A percentile compares a stretch with the other conserved stretches of the same genome.
These are phyloP conservation scores for Juglanconis sp. DNA, from an alignment of 2,329 filamentous ascomycete species.

Conservation along the genomic window DNA sequence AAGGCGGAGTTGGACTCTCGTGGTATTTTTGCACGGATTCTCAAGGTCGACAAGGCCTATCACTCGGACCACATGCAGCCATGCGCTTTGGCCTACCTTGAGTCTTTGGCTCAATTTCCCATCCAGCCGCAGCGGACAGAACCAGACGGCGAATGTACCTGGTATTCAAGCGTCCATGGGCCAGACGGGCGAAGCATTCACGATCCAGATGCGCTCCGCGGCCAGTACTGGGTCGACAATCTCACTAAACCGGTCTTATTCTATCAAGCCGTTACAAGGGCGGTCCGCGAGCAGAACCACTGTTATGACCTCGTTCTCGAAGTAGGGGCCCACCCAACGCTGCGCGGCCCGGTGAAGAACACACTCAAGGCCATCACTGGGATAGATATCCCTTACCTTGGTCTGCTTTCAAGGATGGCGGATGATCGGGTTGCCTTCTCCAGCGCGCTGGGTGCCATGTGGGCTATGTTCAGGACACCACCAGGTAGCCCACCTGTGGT, in stretches of 20 bases:
- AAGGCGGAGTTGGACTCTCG: conserved; percentile 22
- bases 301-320: conserved; percentile 23
- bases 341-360: conserved; percentile 35
- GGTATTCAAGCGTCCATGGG: conserved; percentile 24
- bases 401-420: conserved; percentile 18
- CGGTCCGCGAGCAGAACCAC: conserved; percentile 7
- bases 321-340: conserved; percentile 34
- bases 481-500: no score
- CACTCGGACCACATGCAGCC: conserved; percentile 36
- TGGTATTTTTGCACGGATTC: conserved; percentile 26
- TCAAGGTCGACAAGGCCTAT: conserved; percentile 38
- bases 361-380: conserved; percentile 20
- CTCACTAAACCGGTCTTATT: background rate
- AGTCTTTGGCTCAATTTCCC: background rate
- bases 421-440: conserved; percentile 20
- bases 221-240: background rate
- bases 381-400: conserved; percentile 22
- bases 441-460: no score
- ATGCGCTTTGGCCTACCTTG: conserved; percentile 7
- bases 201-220: conserved; percentile 5
- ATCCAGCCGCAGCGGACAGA: background rate
- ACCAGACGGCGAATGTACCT: conserved; percentile 10
- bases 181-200: no score
- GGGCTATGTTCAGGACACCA: no score
- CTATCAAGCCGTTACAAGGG: background rate